Conservation (phyloP, 2,329 filamentous ascomycete species). For the Trichothecium sympodiale region DNA sequence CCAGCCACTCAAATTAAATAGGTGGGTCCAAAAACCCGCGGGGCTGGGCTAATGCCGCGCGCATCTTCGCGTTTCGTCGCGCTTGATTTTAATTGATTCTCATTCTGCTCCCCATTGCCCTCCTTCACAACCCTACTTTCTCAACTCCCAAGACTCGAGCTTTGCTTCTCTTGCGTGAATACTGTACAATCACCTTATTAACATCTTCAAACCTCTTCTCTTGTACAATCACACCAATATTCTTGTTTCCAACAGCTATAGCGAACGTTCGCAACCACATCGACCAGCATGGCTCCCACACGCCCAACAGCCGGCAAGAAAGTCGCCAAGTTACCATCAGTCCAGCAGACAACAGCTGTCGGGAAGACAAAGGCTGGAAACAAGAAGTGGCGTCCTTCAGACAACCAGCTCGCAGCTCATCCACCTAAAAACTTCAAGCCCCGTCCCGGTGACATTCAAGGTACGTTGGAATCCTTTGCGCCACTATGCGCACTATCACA, state of each 20-base stretch:
- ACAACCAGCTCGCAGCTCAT: slow-evolving; percentile 5
- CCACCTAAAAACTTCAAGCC: slow-evolving; percentile 11
- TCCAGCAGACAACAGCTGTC: background rate
- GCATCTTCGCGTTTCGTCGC: too few relatives aligned
- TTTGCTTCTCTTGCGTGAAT: background rate
- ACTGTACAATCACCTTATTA: background rate
- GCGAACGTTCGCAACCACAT: background rate
- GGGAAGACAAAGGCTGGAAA: background rate
- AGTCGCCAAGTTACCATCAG: too few relatives aligned
- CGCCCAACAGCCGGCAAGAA: too few relatives aligned
- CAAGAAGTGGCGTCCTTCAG: slow-evolving; percentile 7
- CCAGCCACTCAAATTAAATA: too few relatives aligned
- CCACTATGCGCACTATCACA: too few relatives aligned
- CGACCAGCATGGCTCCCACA: slow-evolving; percentile 2
- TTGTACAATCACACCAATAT: too few relatives aligned
- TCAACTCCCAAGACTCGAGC: background rate
- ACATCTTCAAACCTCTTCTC: background rate
- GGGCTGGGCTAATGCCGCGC: slow-evolving; percentile 1
- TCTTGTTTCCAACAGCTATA: background rate
- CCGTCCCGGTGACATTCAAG: slow-evolving; percentile 29
- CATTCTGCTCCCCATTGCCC: background rate
- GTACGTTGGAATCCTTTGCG: slow-evolving; percentile 16
- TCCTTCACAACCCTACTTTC: background rate
- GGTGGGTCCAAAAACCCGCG: slow-evolving; percentile 1
- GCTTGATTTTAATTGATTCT: too few relatives aligned